phyloP scores from a whole-genome alignment of 805 yeast genomes.

The Komagataella ulmi region DNA sequence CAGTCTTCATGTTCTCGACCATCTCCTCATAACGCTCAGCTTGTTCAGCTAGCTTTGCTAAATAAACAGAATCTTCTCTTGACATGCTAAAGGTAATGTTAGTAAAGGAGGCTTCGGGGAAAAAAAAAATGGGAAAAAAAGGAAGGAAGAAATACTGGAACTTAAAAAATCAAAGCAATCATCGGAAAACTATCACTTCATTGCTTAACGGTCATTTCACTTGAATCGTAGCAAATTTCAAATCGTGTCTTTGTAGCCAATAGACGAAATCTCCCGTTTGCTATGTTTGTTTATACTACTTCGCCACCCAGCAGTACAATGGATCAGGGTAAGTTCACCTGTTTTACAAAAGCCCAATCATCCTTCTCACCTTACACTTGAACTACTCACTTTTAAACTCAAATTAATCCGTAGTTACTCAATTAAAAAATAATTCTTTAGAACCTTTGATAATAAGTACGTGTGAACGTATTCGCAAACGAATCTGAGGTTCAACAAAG shows the following conservation, averaged over 20 bases:
- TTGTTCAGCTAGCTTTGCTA: constrained; percentile 97
- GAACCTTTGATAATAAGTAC: background rate
- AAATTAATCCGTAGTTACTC: background rate
- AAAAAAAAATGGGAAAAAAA: background rate
- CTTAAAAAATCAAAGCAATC: background rate
- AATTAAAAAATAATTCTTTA: background rate
- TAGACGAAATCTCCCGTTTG: background rate
- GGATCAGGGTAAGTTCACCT: background rate
- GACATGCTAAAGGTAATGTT: constrained; percentile 16
- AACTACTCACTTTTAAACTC: background rate
- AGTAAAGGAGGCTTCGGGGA: background rate
- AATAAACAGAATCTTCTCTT: constrained; percentile 96
- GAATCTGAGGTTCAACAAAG: background rate
- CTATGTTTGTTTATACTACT: background rate
- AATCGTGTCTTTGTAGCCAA: background rate
- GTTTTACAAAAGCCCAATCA: background rate
- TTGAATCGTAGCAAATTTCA: background rate
- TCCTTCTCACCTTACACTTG: background rate
- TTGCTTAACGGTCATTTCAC: background rate
- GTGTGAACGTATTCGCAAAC: background rate
- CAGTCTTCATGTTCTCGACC: constrained; percentile 98
- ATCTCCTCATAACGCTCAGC: constrained; percentile 99
- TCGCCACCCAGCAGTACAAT: background rate
- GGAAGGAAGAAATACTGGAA: background rate
- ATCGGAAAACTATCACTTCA: background rate